A percentile compares a stretch with the other conserved stretches of the same genome.
Conservation (phyloP, 805 yeast genomes). For the Metschnikowia colocasiae region DNA sequence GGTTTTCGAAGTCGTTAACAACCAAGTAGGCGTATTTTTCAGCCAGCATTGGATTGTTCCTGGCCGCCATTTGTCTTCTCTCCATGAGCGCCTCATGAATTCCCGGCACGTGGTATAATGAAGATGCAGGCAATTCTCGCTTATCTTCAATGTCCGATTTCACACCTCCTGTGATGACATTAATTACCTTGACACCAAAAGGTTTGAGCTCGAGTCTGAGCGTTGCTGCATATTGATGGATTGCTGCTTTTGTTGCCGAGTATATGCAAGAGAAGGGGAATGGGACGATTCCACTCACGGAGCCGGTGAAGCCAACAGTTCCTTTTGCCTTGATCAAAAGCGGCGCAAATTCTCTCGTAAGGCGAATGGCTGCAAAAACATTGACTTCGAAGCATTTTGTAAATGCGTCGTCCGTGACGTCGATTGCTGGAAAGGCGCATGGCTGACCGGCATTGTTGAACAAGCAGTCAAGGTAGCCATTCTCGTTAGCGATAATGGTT, state of each 20-base stretch:
- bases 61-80: constrained; percentile 57
- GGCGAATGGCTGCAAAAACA: constrained; percentile 64
- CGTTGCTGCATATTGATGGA: constrained; percentile 64
- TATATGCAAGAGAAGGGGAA: constrained; percentile 71
- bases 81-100: constrained; percentile 45
- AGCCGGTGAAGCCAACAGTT: constrained; percentile 70
- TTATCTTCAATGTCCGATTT: constrained; percentile 65
- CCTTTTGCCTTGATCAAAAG: constrained; percentile 64
- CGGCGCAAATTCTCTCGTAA: constrained; percentile 55
- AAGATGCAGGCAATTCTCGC: constrained; percentile 53
- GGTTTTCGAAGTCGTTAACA: constrained; percentile 44
- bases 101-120: constrained; percentile 51
- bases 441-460: constrained; percentile 78
- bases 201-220: constrained; percentile 67
- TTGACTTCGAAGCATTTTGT: constrained; percentile 58
- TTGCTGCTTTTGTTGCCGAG: constrained; percentile 69
- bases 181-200: constrained; percentile 66
- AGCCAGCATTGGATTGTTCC: constrained; percentile 57
- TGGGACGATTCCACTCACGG: constrained; percentile 59
- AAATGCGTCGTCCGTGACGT: constrained; percentile 54
- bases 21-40: constrained; percentile 55
- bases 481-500: constrained; percentile 39
- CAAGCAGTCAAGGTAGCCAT: constrained; percentile 53
- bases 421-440: constrained; percentile 68
- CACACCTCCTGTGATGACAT: constrained; percentile 74